These are phyloP conservation scores for Metschnikowia baotianmanensis DNA, from an alignment of 805 yeast genomes.

Conservation along the genomic window DNA sequence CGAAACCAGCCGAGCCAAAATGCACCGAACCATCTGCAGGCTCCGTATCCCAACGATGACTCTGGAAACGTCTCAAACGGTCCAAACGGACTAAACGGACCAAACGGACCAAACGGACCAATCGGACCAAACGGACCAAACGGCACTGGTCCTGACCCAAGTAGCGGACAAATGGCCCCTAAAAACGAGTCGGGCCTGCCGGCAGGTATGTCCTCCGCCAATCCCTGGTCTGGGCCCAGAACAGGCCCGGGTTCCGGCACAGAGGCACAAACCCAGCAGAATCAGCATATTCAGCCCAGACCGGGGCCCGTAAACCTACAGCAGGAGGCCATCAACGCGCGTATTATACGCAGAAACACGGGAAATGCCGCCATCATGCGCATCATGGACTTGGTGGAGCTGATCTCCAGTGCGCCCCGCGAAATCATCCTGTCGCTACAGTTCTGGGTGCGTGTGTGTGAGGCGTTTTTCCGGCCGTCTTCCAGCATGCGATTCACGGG, in stretches of 20 bases:
- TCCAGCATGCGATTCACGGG: constrained; percentile 31
- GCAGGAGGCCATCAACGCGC: constrained; percentile 22
- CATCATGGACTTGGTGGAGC: constrained; percentile 39
- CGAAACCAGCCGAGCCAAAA: not conserved
- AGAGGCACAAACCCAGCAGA: not conserved
- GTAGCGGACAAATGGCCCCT: not conserved
- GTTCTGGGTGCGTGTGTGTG: constrained; percentile 38
- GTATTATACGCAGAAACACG: constrained; percentile 36
- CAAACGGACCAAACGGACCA: not conserved
- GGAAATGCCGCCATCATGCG: constrained; percentile 44
- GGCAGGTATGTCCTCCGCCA: too few species aligned
- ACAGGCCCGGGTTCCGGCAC: too few species aligned
- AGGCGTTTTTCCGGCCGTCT: constrained; percentile 31
- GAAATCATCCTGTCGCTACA: constrained; percentile 29
- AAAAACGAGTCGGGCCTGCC: not conserved
- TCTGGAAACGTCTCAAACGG: not conserved
- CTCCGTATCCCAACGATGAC: not conserved
- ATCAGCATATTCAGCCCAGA: not conserved
- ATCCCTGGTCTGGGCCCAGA: not conserved
- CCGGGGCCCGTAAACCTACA: constrained; percentile 2
- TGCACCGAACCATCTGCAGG: too few species aligned
- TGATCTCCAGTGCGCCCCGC: constrained; percentile 32
- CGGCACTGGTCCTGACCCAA: not conserved
- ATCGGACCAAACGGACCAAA: too few species aligned
- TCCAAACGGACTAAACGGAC: not conserved